Percentiles rank a stretch among this genome's conserved stretches.
These are phyloP conservation scores for Prunus yedoensis DNA, from an alignment of 331 rosid species.

Conservation along the genomic window DNA sequence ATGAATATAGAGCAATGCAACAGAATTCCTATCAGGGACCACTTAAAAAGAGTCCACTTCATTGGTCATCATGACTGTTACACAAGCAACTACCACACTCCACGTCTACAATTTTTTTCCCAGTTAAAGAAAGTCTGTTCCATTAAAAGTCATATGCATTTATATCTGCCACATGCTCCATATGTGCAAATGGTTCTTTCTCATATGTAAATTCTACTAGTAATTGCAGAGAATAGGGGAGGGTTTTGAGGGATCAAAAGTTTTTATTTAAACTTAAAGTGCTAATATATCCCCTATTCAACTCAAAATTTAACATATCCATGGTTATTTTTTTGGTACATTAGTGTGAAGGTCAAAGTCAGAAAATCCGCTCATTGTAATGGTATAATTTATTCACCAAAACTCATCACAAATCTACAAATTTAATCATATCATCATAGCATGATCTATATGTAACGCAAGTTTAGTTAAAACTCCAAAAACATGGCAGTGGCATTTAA, in stretches of 20 bases:
- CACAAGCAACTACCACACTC: not conserved
- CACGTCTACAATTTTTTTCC: too few relatives aligned
- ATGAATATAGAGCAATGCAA: not conserved
- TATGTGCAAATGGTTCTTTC: conserved; percentile 1
- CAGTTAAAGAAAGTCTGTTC: not conserved
- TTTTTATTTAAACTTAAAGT: not conserved
- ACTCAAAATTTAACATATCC: not conserved
- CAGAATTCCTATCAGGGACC: not conserved
- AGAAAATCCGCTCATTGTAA: not conserved
- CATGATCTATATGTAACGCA: not conserved
- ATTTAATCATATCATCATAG: not conserved
- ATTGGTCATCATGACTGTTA: not conserved
- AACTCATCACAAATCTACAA: not conserved
- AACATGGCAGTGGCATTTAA: not conserved
- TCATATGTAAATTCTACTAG: not conserved
- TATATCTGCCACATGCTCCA: not conserved
- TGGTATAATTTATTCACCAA: not conserved
- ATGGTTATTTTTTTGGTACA: not conserved
- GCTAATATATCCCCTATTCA: not conserved
- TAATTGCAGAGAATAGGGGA: not conserved
- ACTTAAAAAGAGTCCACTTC: not conserved
- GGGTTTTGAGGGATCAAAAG: not conserved
- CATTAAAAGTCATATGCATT: not conserved
- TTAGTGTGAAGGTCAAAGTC: not conserved
- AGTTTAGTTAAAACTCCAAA: not conserved